Percentiles rank a stretch among this genome's conserved stretches.
Conservation (phyloP, 106 monocot genomes). For the Dendrobium catenatum region DNA sequence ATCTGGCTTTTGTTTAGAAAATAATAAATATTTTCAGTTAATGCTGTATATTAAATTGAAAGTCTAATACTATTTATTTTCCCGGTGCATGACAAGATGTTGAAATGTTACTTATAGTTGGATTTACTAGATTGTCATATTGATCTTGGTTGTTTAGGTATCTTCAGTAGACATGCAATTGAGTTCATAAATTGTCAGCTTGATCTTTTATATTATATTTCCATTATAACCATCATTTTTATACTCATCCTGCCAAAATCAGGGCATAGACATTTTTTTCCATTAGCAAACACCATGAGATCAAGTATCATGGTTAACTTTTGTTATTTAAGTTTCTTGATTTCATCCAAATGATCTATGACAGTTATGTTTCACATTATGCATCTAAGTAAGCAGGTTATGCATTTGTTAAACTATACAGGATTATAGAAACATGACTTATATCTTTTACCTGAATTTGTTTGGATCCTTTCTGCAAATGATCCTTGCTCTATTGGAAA, state of each 20-base stretch:
- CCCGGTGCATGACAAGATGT: neutral
- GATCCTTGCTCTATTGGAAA: constrained; percentile 24
- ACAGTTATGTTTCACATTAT: no score
- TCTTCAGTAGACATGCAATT: neutral
- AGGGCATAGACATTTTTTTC: no score
- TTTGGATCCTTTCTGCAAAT: constrained; percentile 29
- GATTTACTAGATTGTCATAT: neutral
- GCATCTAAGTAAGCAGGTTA: no score
- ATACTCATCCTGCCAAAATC: no score
- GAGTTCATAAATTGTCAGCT: neutral
- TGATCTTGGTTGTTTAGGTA: neutral
- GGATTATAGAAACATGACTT: no score
- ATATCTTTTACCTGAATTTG: constrained; percentile 43
- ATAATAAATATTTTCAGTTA: neutral
- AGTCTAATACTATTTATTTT: neutral
- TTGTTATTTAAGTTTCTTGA: no score
- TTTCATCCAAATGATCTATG: no score
- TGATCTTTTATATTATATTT: neutral
- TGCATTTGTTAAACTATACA: no score
- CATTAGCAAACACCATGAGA: no score
- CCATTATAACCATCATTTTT: neutral
- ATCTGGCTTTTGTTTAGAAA: neutral
- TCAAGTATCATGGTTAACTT: no score
- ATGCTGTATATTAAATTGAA: neutral
- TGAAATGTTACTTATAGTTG: neutral